Evolutionary conservation across 1,139 yeast species (phyloP), one percentile per base, ranked within the genome.

Genomic region (Chernovozyma aurita): DNA sequence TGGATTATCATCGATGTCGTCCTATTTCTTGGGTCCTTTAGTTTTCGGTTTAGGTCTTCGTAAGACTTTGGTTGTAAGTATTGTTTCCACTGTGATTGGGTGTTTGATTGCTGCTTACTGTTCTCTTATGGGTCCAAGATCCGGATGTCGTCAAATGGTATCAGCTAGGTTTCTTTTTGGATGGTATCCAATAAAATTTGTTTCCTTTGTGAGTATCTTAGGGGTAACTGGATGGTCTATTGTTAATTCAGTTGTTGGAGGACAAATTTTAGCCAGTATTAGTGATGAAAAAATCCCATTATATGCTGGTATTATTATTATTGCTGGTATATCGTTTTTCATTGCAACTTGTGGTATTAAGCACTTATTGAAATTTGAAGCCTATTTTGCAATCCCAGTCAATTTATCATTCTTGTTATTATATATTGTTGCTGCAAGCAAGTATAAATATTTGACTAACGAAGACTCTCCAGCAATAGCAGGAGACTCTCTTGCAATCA

Each of bases 151-250:
- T 47, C 95, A 85, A 55, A 84, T 86, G 88, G 90, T 85, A 7
- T 73, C 86, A 16, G 83, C 90, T 0, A 68, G 95, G 42, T 85
- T 74, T 50, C 63, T 85, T 33, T 85, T 85, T 55, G 95, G 95
- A 1, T 81, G 88, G 78, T 84, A 84, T 82, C 76, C 80, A 44
- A 88, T 86, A 28, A 81, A 83, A 53, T 61, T 84, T 38, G 82
- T 85, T 32, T 79, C 86, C 2, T 54, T 86, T 31, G 74, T 82
- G 27, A 73, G 85, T 31, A 76, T 84, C 39, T 57, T 84, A 36
- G 92, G 95, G 33, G 81, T 82, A n/a, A 59, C 84, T 49, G 95
- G 95, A 17, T 86, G 95, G 95, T 76, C 90, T 14, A 80, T 86
- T 29, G 88, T 86, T 17, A 85, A 85, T 53, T 75, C 85, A 47